Evolutionary conservation across 306 rosid genomes (phyloP).

Genomic region (Rosa rugosa): DNA sequence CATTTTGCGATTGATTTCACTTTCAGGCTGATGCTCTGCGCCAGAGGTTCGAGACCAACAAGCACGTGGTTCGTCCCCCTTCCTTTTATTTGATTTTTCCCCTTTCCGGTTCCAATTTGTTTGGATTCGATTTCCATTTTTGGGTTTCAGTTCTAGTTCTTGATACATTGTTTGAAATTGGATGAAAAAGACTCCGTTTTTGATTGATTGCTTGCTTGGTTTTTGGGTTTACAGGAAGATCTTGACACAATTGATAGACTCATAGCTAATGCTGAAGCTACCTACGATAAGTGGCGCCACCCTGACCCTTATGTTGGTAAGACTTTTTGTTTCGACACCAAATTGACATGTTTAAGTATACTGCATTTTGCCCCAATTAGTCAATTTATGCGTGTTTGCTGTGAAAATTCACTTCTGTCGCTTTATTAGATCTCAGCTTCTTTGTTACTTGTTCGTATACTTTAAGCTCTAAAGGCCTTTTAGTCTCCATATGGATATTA

Average conservation of each 20-base stretch:
- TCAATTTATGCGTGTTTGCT: neutral
- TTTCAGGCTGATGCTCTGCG: slow-evolving; percentile 84
- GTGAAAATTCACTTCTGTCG: neutral
- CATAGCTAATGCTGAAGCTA: slow-evolving; percentile 69
- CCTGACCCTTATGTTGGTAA: slow-evolving; percentile 97
- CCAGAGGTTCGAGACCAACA: slow-evolving; percentile 77
- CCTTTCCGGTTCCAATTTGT: neutral
- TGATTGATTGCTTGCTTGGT: slow-evolving; percentile 12
- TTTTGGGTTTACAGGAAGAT: slow-evolving; percentile 57
- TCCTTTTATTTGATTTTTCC: neutral
- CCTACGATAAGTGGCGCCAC: slow-evolving; percentile 86
- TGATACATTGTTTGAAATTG: neutral
- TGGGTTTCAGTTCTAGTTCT: neutral
- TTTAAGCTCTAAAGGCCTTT: neutral
- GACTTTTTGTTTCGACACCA: neutral
- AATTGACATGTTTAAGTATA: neutral
- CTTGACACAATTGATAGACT: slow-evolving; percentile 78
- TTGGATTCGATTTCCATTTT: neutral
- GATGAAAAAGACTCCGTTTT: neutral
- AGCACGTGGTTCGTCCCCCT: slow-evolving; percentile 64
- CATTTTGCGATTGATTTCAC: neutral
- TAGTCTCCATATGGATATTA: neutral
- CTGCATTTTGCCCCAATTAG: neutral
- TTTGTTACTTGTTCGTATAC: neutral
- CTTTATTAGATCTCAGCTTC: neutral